Percentiles rank a stretch among this genome's conserved stretches.
Evolutionary conservation across 192 early-diverging fungal species (phyloP).

Genomic region (Podila epigama): DNA sequence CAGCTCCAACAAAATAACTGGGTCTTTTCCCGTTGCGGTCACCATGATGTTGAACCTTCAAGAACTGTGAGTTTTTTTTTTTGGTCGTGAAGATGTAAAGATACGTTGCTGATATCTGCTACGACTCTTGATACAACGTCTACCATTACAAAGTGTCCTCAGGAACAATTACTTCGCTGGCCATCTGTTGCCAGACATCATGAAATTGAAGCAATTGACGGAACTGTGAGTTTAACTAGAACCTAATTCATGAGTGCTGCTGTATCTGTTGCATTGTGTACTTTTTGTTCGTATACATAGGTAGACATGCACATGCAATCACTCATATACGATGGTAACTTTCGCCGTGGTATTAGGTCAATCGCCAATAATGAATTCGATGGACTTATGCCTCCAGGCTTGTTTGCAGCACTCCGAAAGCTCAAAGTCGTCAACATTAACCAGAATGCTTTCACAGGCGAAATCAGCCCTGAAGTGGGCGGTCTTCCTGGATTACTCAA

Average conservation of each 20-base stretch:
- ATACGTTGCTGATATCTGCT: too few species aligned
- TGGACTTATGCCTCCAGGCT: constrained; percentile 5
- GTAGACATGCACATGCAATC: too few species aligned
- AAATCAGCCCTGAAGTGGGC: constrained; percentile 19
- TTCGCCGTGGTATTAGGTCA: not conserved
- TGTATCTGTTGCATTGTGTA: too few species aligned
- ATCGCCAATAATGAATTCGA: constrained; percentile 42
- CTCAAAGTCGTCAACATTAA: constrained; percentile 26
- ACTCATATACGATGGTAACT: not conserved
- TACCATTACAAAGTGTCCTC: constrained; percentile 5
- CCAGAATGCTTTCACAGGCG: constrained; percentile 31
- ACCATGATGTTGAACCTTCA: constrained; percentile 27
- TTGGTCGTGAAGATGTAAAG: not conserved
- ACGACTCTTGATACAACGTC: not conserved
- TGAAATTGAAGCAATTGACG: constrained; percentile 24
- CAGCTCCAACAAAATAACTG: constrained; percentile 28
- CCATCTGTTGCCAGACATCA: constrained; percentile 1
- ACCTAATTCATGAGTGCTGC: not conserved
- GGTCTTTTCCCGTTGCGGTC: constrained; percentile 12
- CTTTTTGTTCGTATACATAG: too few species aligned
- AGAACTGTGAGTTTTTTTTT: constrained; percentile 17
- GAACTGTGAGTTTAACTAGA: constrained; percentile 9
- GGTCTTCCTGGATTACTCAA: constrained; percentile 3
- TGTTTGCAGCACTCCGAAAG: constrained; percentile 19
- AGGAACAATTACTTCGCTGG: constrained; percentile 41